These are phyloP conservation scores for Tetracladium setigerum DNA, from an alignment of 495 filamentous ascomycete species.

Conservation along the genomic window DNA sequence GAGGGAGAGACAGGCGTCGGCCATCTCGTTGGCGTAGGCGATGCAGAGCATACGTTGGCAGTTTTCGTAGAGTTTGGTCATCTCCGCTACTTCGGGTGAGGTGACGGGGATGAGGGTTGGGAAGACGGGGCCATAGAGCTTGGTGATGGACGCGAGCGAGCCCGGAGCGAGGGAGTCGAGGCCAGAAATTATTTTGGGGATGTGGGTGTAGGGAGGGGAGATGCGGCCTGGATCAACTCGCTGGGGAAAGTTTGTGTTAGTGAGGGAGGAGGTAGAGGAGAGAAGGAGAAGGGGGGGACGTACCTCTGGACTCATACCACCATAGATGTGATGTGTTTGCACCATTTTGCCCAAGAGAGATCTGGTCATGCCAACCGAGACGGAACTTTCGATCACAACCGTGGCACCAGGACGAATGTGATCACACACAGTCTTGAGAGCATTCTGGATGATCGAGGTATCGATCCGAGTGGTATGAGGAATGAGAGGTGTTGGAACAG, in stretches of 20 bases:
- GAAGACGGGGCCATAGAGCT: slow-evolving; percentile 28
- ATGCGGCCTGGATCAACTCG: slow-evolving; percentile 31
- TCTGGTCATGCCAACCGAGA: slow-evolving; percentile 33
- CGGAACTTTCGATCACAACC: slow-evolving; percentile 30
- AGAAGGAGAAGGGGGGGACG: slow-evolving; percentile 27
- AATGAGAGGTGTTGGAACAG: slow-evolving; percentile 29
- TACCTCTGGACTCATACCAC: slow-evolving; percentile 32
- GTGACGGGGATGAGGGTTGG: slow-evolving; percentile 27
- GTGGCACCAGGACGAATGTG: slow-evolving; percentile 24
- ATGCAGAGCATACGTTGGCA: slow-evolving; percentile 33
- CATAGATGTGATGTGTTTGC: slow-evolving; percentile 16
- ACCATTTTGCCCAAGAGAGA: slow-evolving; percentile 22
- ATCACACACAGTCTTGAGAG: slow-evolving; percentile 22
- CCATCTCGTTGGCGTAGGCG: slow-evolving; percentile 35
- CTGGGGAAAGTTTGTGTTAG: slow-evolving; percentile 31
- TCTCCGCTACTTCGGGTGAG: slow-evolving; percentile 32
- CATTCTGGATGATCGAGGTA: slow-evolving; percentile 23
- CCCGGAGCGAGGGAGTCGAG: slow-evolving; percentile 21
- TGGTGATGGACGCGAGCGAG: slow-evolving; percentile 24
- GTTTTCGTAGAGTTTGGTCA: slow-evolving; percentile 37
- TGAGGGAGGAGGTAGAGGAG: slow-evolving; percentile 21
- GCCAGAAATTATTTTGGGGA: slow-evolving; percentile 32
- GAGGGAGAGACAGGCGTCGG: slow-evolving; percentile 27
- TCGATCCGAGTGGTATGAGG: slow-evolving; percentile 24
- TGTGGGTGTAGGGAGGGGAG: slow-evolving; percentile 17